phyloP scores from a whole-genome alignment of 164 flowering plant genomes.

The Umbilicus rupestris region DNA sequence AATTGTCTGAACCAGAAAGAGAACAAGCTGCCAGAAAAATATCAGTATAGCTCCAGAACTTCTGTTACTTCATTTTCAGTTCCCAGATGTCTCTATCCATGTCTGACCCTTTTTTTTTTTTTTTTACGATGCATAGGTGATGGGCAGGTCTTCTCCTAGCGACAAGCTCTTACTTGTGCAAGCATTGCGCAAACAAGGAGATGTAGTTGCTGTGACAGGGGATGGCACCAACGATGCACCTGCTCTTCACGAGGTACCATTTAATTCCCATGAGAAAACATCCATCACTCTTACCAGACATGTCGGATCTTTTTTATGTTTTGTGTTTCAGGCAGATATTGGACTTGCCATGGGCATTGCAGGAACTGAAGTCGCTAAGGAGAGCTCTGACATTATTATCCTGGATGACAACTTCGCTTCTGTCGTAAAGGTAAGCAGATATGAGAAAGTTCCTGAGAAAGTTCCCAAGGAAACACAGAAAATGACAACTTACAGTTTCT shows the following conservation, averaged over 20 bases:
- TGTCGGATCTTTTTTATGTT: background rate
- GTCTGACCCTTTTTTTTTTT: background rate
- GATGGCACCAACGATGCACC: conserved; percentile 64
- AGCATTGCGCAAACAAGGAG: conserved; percentile 47
- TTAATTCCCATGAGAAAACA: background rate
- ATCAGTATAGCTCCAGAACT: conserved; percentile 16
- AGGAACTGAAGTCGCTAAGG: conserved; percentile 71
- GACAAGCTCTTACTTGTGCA: conserved; percentile 63
- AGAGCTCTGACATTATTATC: conserved; percentile 58
- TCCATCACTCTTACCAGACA: background rate
- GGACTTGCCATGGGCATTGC: conserved; percentile 64
- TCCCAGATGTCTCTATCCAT: too few relatives aligned
- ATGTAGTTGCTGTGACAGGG: conserved; percentile 68
- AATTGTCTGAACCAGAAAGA: conserved; percentile 27
- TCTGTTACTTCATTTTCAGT: background rate
- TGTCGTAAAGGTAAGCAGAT: conserved; percentile 19
- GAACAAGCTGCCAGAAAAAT: conserved; percentile 28
- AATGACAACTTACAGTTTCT: too few relatives aligned
- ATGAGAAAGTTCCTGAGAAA: too few relatives aligned
- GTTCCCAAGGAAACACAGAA: too few relatives aligned
- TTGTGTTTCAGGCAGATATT: conserved; percentile 29
- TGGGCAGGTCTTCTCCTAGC: conserved; percentile 65
- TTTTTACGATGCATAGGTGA: conserved; percentile 20
- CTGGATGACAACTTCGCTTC: conserved; percentile 54
- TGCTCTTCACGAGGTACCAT: conserved; percentile 26